Conservation (phyloP, 1,284 basidiomycete genomes). For the Trichosporon inkin region DNA sequence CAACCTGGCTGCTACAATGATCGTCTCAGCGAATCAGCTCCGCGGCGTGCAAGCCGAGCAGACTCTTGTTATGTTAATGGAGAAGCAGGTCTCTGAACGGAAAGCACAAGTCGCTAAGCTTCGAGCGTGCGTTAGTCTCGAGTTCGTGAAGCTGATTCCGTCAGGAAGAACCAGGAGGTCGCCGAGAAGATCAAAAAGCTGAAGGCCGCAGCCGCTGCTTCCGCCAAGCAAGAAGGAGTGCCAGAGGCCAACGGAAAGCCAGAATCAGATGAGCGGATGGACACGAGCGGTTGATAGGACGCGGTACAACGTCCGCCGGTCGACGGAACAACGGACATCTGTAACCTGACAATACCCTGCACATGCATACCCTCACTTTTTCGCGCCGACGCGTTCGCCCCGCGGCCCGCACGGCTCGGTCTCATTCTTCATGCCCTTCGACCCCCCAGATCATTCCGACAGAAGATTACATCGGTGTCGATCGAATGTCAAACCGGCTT, state of each 20-base stretch:
- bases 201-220: slow-evolving; percentile 10
- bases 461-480: slow-evolving; percentile 2
- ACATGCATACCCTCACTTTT: slow-evolving; percentile 17
- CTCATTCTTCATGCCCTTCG: background rate
- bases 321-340: background rate
- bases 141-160: background rate
- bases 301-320: background rate
- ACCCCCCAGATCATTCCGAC: background rate
- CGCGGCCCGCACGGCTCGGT: no score
- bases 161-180: slow-evolving; percentile 21
- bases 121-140: slow-evolving; percentile 26
- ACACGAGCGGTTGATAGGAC: background rate
- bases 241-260: background rate
- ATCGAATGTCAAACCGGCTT: slow-evolving; percentile 37
- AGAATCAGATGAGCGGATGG: slow-evolving; percentile 1
- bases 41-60: slow-evolving; percentile 42
- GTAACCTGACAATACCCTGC: slow-evolving; percentile 20
- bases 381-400: no score
- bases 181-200: slow-evolving; percentile 17
- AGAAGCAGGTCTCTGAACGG: slow-evolving; percentile 40
- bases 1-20: slow-evolving; percentile 45
- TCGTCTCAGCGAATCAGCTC: slow-evolving; percentile 44
- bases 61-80: slow-evolving; percentile 46
- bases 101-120: slow-evolving; percentile 34
- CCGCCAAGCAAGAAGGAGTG: background rate